Evolutionary conservation across 2,329 filamentous ascomycete genomes (phyloP).

Genomic region (Daldinia sp.): DNA sequence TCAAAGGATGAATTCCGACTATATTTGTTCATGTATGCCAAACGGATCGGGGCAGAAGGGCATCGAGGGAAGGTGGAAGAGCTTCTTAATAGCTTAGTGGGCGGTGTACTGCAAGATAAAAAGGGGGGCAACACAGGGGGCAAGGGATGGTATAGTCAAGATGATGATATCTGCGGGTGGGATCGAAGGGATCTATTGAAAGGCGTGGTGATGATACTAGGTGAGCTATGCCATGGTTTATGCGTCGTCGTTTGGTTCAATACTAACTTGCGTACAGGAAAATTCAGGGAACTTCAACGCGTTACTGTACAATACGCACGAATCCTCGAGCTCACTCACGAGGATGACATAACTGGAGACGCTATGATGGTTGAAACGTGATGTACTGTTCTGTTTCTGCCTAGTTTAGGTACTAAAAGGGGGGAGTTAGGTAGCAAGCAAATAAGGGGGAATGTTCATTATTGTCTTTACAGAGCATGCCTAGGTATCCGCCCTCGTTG

Average conservation of each 20-base stretch:
- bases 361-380: conserved; percentile 46
- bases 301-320: conserved; percentile 95
- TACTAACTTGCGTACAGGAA: conserved; percentile 63
- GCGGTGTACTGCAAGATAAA: conserved; percentile 71
- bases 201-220: conserved; percentile 90
- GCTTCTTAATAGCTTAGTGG: conserved; percentile 81
- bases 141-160: conserved; percentile 70
- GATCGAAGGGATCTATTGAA: conserved; percentile 85
- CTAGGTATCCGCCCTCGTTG: conserved; percentile 18
- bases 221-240: conserved; percentile 60
- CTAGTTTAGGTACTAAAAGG: conserved; percentile 7
- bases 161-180: conserved; percentile 87
- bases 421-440: conserved; percentile 17
- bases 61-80: conserved; percentile 91
- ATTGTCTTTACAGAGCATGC: neutral
- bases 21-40: conserved; percentile 98
- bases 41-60: conserved; percentile 90
- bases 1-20: conserved; percentile 92
- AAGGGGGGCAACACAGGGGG: conserved; percentile 54
- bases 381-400: conserved; percentile 15
- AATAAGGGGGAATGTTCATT: conserved; percentile 15
- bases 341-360: conserved; percentile 55
- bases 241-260: neutral
- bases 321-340: conserved; percentile 70
- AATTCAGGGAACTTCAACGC: conserved; percentile 93